Base-by-base conservation (phyloP, 768 basidiomycete species). In the Collybia sp. region DNA sequence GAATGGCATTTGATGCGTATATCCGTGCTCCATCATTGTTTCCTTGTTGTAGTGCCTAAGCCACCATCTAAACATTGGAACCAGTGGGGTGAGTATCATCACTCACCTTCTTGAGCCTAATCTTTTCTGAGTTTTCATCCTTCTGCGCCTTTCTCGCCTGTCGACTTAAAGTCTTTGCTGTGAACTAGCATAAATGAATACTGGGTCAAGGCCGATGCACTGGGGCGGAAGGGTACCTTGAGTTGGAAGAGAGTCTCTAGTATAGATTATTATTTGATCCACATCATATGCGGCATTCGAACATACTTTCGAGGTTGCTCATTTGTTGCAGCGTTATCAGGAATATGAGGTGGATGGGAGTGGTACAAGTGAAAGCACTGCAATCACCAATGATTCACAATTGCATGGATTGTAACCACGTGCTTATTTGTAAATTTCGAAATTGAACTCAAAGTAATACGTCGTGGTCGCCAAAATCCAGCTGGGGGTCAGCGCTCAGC, bases 131-230 rank as follows among this genome's bases (percentile, higher is more conserved):
- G 32, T 75, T 77, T 71, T 99, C 96, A 61, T 98, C 95, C 60
- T 95, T 98, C 67, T 93, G 82, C 0, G 96, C 94, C 68, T 98
- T 98, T 76, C 92, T 94, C 3, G 96, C 93, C 68, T 99, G 96
- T 42, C 89, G 80, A 63, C 77, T 87, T 16, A 99, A 78, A 31
- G 91, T 83, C 80, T 98, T 99, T 51, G 96, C 93, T 15, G 96
- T 99, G 75, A 99, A 98, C 95, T 99, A 25, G 8, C 25, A 25
- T 25, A 25, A 25, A 25, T 25, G 3, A 25, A 25, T 25, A 8
- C 25, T 8, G 8, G 4, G 8, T 25, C 25, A 25, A 25, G 8
- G 4, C 25, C 25, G 25, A 8, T 25, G 8, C 25, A 25, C n/a
- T 20, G 46, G 41, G 43, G 44, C 39, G 45, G 20, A 20, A 43